Conservation (phyloP, 192 early-diverging fungal genomes). For the Linnemannia zychae region DNA sequence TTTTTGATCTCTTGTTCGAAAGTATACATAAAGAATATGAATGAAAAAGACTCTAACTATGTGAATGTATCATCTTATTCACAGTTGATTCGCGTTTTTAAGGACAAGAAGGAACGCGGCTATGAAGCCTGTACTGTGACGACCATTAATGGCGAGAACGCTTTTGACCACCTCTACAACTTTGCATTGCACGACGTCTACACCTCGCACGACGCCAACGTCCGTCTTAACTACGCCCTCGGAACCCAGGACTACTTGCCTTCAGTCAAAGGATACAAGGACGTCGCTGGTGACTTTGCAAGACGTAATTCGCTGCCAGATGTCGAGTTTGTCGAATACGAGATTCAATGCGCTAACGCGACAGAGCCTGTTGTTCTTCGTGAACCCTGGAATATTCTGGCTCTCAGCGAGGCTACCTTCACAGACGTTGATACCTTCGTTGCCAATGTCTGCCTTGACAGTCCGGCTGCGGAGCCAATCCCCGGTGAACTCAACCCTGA, state of each 20-base stretch:
- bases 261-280: background rate
- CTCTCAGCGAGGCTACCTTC: slow-evolving; percentile 7
- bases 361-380: background rate
- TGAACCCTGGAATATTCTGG: background rate
- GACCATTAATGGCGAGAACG: slow-evolving; percentile 27
- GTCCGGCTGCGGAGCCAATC: background rate
- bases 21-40: too few species aligned
- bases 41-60: too few species aligned
- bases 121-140: slow-evolving; percentile 39
- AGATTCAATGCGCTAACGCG: background rate
- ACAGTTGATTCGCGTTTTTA: slow-evolving; percentile 15
- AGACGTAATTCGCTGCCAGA: background rate
- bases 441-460: background rate
- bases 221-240: slow-evolving; percentile 24
- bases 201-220: slow-evolving; percentile 31
- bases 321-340: background rate
- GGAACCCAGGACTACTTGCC: background rate
- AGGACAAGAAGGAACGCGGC: background rate
- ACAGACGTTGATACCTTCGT: background rate
- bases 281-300: background rate
- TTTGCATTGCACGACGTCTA: background rate
- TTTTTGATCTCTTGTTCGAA: background rate
- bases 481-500: background rate
- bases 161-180: background rate
- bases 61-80: too few species aligned